Evolutionary conservation across 2,329 filamentous ascomycete species (phyloP), one percentile per base, ranked within the genome.

Genomic region (Dothistroma pini): DNA sequence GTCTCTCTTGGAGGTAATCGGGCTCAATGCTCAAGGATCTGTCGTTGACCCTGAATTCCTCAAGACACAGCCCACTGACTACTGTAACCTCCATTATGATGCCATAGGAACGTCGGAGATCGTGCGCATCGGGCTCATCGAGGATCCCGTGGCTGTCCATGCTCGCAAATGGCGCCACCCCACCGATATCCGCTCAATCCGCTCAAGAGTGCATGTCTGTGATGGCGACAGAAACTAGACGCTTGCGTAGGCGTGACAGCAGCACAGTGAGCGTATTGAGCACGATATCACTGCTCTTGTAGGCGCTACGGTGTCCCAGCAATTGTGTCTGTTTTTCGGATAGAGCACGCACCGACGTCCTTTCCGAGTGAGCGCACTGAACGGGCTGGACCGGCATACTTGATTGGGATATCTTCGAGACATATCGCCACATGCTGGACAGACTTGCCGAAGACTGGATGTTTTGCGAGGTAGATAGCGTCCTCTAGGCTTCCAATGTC

Each of bases 401-500:
- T 10, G 10, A 16, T 3, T 4, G 16, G 12, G 22, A 54, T 21
- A 6, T 34, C 32, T 5, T 54, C 25, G 22, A 54, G 25, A 11
- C 31, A 51, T 14, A 51, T 16, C 19, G 31, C 32, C 31, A 54
- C 1, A 7, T 54, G 25, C 4, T 25, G n/a, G 11, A 58, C n/a
- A 11, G 47, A 16, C 19, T 32, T 44, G 16, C 41, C 56, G 31
- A 62, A 53, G 11, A 22, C 19, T 4, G 32, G 31, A 38, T 54
- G 52, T 32, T 47, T 34, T 21, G 51, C n/a, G 47, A 59, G 41
- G 25, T 44, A 53, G 16, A 47, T 22, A 14, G 51, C 32, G 11
- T 21, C 53, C 6, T 50, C 41, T 8, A 63, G 55, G 35, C 54
- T 56, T 14, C 38, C 31, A 21, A 55, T 50, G 11, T 16, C 19